These are phyloP conservation scores for barley (Hordeum vulgare) DNA, from an alignment of 176 grass and related monocot genomes.

Conservation along the genomic window MorexV3_pseudomolecules_assembly NC_058523.1:547486175-547486674, in stretches of 20 bases:
- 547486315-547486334: not conserved
- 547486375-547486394: not conserved
- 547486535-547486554: not conserved
- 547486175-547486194: too few relatives aligned
- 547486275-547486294: not conserved
- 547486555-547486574: not conserved
- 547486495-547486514: not conserved
- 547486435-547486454: not conserved
- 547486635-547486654: too few relatives aligned
- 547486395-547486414: not conserved
- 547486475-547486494: not conserved
- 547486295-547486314: not conserved
- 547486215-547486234: too few relatives aligned
- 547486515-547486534: not conserved
- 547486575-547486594: not conserved
- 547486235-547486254: not conserved
- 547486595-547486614: not conserved
- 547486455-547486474: not conserved
- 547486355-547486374: not conserved
- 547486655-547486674: too few relatives aligned
- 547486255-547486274: not conserved
- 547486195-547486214: too few relatives aligned
- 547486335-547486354: not conserved
- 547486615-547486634: too few relatives aligned
- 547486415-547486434: not conserved